Evolutionary conservation across 2,329 filamentous ascomycete genomes (phyloP).

Genomic region (Atkinsonella hypoxylon): DNA sequence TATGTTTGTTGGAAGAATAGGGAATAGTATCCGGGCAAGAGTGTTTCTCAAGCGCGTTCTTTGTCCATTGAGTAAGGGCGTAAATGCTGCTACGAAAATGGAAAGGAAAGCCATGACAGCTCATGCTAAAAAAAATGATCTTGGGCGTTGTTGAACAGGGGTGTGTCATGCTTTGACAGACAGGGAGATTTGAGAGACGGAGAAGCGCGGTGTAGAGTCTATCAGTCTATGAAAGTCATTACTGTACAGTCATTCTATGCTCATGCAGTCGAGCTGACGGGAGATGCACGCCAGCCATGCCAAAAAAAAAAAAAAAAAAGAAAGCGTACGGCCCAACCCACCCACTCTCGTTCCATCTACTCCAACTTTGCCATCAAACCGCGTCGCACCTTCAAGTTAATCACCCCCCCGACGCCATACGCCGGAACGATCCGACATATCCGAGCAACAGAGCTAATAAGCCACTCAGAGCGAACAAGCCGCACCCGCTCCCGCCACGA

Average conservation of each 20-base stretch:
- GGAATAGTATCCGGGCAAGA: background rate
- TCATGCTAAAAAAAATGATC: too few species aligned
- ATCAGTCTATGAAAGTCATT: too few species aligned
- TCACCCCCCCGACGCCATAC: slow-evolving; percentile 78
- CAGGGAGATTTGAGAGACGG: too few species aligned
- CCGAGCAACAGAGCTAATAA: slow-evolving; percentile 58
- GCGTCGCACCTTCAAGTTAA: slow-evolving; percentile 62
- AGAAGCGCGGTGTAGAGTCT: too few species aligned
- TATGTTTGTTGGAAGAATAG: background rate
- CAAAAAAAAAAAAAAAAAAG: background rate
- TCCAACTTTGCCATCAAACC: slow-evolving; percentile 52
- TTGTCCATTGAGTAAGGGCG: background rate
- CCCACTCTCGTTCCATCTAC: slow-evolving; percentile 8
- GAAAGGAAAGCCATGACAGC: too few species aligned
- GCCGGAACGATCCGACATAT: slow-evolving; percentile 81
- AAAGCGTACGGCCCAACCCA: background rate
- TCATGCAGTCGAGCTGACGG: too few species aligned
- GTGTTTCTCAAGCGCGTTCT: background rate
- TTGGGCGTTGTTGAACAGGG: too few species aligned
- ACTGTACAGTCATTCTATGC: too few species aligned
- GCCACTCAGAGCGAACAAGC: slow-evolving; percentile 64
- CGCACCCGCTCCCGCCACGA: slow-evolving; percentile 48
- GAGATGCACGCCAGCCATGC: background rate
- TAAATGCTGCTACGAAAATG: background rate
- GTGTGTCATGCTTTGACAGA: too few species aligned